phyloP scores from a whole-genome alignment of 2,329 filamentous ascomycete species.

The Trichophyton rubrum region DNA sequence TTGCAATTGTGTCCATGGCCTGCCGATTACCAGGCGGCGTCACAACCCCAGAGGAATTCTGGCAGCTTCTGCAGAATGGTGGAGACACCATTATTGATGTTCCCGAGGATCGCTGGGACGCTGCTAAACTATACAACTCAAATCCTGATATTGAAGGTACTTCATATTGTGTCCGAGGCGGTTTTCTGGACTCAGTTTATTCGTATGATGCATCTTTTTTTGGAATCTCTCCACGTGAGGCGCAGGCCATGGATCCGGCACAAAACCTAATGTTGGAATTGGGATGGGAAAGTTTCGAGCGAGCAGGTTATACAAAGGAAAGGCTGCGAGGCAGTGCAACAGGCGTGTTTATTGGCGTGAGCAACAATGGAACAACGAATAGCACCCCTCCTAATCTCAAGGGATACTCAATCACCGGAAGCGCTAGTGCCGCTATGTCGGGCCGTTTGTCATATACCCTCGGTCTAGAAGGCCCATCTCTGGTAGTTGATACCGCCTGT shows the following conservation, averaged over 20 bases:
- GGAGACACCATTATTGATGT: background rate
- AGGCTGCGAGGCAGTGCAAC: background rate
- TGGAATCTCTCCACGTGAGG: slow-evolving; percentile 10
- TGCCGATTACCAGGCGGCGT: slow-evolving; percentile 8
- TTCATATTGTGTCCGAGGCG: background rate
- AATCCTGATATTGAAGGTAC: background rate
- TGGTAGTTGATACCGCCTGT: slow-evolving; percentile 14
- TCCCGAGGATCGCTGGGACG: slow-evolving; percentile 5
- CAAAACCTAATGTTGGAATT: slow-evolving; percentile 64
- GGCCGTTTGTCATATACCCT: slow-evolving; percentile 10
- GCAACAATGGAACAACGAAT: background rate
- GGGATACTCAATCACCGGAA: slow-evolving; percentile 2
- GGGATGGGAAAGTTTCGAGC: slow-evolving; percentile 70
- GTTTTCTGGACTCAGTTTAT: slow-evolving; percentile 1
- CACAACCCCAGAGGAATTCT: background rate
- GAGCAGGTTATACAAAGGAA: slow-evolving; percentile 50
- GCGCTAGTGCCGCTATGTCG: slow-evolving; percentile 8
- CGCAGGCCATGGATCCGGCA: slow-evolving; percentile 34
- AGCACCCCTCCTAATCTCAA: background rate
- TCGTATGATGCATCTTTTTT: slow-evolving; percentile 2
- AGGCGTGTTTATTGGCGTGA: background rate
- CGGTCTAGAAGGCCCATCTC: slow-evolving; percentile 9
- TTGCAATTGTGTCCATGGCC: slow-evolving; percentile 7
- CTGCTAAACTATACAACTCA: background rate
- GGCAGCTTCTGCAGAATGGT: background rate